phyloP scores from a whole-genome alignment of 192 early-diverging fungal species.

The Coemansia furcata region DNA sequence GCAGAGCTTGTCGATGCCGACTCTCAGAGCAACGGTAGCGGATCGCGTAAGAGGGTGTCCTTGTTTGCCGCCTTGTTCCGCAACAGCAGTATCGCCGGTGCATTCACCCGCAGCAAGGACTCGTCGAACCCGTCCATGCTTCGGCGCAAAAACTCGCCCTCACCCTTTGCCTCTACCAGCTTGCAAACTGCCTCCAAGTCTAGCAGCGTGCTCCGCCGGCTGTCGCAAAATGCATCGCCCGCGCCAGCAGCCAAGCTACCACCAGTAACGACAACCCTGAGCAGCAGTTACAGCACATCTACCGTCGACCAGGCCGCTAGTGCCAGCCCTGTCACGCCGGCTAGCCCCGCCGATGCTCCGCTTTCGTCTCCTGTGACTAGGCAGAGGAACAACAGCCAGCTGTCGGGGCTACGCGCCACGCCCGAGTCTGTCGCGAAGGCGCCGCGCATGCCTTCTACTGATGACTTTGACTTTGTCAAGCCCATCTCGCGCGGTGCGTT shows the following conservation, averaged over 20 bases:
- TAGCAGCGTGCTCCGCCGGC: conserved; percentile 26
- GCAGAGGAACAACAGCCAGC: conserved; percentile 47
- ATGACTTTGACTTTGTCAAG: conserved; percentile 94
- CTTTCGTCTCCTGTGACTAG: conserved; percentile 38
- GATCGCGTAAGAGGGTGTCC: conserved; percentile 67
- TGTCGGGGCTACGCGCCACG: conserved; percentile 32
- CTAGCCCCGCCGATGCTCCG: conserved; percentile 11
- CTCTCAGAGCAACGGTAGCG: conserved; percentile 25
- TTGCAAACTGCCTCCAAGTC: conserved; percentile 20
- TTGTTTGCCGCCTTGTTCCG: conserved; percentile 71
- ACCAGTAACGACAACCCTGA: background rate
- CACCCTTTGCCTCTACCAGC: conserved; percentile 25
- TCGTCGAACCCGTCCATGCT: conserved; percentile 14
- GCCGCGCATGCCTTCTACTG: conserved; percentile 74
- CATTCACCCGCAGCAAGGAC: conserved; percentile 26
- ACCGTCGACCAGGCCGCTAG: background rate
- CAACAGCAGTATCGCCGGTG: conserved; percentile 17
- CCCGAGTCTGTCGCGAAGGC: conserved; percentile 36
- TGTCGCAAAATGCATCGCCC: conserved; percentile 17
- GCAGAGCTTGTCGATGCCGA: conserved; percentile 18
- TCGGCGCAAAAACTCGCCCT: conserved; percentile 44
- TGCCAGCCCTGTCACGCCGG: background rate
- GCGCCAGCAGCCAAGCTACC: conserved; percentile 7
- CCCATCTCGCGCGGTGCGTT: conserved; percentile 93
- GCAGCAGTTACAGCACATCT: conserved; percentile 7